Percentiles rank a stretch among this genome's conserved stretches.
Conservation (phyloP, 176 grass and related monocot species). For the Oryza australiensis region DNA sequence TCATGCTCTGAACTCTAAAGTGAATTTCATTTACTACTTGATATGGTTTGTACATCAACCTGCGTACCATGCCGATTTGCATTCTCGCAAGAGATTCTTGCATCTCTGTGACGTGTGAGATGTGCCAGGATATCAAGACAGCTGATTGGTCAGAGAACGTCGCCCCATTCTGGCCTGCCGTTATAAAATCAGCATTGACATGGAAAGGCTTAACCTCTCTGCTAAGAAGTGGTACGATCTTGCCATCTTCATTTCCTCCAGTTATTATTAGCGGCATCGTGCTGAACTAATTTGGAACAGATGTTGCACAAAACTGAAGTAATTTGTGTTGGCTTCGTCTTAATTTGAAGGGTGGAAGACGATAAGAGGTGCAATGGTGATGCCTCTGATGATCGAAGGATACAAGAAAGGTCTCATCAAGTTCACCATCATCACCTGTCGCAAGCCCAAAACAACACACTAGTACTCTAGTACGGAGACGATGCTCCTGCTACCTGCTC, state of each 20-base stretch:
- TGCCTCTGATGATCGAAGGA: constrained; percentile 95
- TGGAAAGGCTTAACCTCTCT: constrained; percentile 87
- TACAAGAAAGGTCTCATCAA: constrained; percentile 95
- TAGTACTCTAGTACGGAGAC: not conserved
- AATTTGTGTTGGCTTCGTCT: not conserved
- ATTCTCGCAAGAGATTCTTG: not conserved
- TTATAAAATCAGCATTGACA: constrained; percentile 81
- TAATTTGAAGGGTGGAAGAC: constrained; percentile 89
- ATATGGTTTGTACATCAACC: not conserved
- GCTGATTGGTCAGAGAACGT: constrained; percentile 96
- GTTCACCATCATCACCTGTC: constrained; percentile 84
- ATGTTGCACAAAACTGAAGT: not conserved
- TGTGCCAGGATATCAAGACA: constrained; percentile 73
- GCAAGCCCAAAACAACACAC: constrained; percentile 47
- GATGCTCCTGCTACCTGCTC: not conserved
- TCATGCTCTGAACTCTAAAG: not conserved
- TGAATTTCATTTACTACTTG: not conserved
- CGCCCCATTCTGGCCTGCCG: constrained; percentile 96
- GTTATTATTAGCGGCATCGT: not conserved
- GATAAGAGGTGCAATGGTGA: constrained; percentile 82
- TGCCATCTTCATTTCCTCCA: not conserved
- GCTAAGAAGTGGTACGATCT: constrained; percentile 54
- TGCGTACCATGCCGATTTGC: not conserved
- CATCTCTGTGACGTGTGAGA: not conserved
- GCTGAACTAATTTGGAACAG: not conserved